Evolutionary conservation across 106 monocot species (phyloP).

Genomic region (Dendrobium huoshanense): DNA sequence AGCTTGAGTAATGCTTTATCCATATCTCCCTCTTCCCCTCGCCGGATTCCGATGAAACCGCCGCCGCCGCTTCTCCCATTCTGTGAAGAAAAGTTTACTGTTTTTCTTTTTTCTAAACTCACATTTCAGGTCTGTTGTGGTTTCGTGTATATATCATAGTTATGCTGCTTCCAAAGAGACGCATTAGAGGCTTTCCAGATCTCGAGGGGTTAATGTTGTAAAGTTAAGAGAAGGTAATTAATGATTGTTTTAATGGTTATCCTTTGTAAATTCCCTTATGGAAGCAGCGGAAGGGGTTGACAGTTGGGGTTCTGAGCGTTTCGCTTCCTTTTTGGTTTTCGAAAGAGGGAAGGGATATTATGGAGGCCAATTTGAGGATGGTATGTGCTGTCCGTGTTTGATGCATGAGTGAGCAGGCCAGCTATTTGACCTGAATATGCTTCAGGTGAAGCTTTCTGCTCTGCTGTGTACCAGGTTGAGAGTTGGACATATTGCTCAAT

Average conservation of each 20-base stretch:
- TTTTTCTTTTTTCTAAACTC: background rate
- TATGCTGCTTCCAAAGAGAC: background rate
- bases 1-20: slow-evolving; percentile 16
- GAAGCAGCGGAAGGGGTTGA: background rate
- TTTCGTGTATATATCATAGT: background rate
- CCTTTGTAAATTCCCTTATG: background rate
- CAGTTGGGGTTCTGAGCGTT: no score
- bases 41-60: no score
- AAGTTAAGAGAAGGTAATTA: background rate
- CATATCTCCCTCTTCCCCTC: background rate
- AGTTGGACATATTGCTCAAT: no score
- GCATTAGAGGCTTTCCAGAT: background rate
- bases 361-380: no score
- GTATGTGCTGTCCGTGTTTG: no score
- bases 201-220: background rate
- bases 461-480: no score
- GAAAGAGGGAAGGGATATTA: no score
- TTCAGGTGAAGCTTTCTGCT: no score
- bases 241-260: no score
- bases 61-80: background rate
- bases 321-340: no score
- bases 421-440: no score
- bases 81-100: background rate
- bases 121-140: background rate
- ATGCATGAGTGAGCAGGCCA: no score